Conservation (phyloP, 176 grass and related monocot genomes). For the Tillandsia fasciculata region DNA sequence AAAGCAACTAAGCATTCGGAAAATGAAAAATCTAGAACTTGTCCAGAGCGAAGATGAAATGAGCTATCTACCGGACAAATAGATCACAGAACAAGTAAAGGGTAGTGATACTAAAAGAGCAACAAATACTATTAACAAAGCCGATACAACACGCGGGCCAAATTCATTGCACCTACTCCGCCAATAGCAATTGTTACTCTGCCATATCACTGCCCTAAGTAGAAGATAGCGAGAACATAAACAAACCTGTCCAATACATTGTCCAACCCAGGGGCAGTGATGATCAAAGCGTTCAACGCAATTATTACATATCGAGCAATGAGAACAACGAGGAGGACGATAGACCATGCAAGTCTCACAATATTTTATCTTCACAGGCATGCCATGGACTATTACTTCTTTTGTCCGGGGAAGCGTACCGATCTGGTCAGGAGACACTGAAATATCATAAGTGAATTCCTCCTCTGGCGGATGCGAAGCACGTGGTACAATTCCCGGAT, state of each 20-base stretch:
- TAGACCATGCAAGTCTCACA: slow-evolving; percentile 92
- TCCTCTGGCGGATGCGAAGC: slow-evolving; percentile 67
- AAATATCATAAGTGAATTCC: slow-evolving; percentile 53
- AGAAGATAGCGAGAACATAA: slow-evolving; percentile 6
- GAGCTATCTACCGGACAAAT: background rate
- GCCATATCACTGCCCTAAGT: background rate
- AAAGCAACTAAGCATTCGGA: no score
- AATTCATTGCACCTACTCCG: no score
- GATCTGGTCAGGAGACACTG: slow-evolving; percentile 17
- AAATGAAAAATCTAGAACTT: no score
- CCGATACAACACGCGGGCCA: no score
- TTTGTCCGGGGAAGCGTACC: slow-evolving; percentile 37
- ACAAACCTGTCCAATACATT: slow-evolving; percentile 83
- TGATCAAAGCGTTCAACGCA: slow-evolving; percentile 95
- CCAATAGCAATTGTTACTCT: background rate
- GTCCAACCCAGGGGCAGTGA: slow-evolving; percentile 95
- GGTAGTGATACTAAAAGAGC: no score
- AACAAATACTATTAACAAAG: no score
- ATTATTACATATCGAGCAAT: slow-evolving; percentile 89
- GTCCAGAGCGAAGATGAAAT: no score
- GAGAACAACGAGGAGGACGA: slow-evolving; percentile 67
- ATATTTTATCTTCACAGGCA: slow-evolving; percentile 65
- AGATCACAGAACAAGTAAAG: background rate
- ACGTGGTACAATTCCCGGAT: slow-evolving; percentile 70
- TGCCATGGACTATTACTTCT: slow-evolving; percentile 56